Evolutionary conservation across 345 rosid species (phyloP).

Genomic region (Corchorus capsularis): DNA sequence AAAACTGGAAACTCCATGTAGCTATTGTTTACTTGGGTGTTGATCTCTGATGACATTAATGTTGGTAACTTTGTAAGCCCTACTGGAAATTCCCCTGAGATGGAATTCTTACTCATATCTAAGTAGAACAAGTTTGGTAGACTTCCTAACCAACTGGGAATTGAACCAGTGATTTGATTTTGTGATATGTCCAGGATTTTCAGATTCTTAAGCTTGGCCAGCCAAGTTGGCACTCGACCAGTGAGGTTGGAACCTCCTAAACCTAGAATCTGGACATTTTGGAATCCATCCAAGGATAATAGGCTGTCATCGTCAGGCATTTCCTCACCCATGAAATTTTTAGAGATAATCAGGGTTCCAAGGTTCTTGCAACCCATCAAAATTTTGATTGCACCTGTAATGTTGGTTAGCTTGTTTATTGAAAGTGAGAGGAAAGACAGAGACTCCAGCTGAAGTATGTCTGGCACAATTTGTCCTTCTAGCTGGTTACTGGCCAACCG

Average conservation of each 20-base stretch:
- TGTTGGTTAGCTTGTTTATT: conserved; percentile 60
- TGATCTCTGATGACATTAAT: conserved; percentile 27
- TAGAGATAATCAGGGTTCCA: conserved; percentile 65
- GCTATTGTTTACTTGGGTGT: conserved; percentile 40
- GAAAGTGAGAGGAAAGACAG: conserved; percentile 78
- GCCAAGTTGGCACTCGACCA: conserved; percentile 80
- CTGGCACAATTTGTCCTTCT: conserved; percentile 61
- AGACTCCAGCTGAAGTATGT: conserved; percentile 53
- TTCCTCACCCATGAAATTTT: conserved; percentile 54
- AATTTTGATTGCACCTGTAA: conserved; percentile 65
- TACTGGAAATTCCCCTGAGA: conserved; percentile 67
- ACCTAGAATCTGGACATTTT: conserved; percentile 63
- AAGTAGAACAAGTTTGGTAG: conserved; percentile 68
- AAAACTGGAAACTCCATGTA: conserved; percentile 84
- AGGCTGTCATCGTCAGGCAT: conserved; percentile 45
- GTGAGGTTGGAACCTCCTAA: conserved; percentile 66
- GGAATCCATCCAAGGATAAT: conserved; percentile 42
- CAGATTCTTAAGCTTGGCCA: conserved; percentile 52
- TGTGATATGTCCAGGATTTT: conserved; percentile 75
- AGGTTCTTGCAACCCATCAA: conserved; percentile 73
- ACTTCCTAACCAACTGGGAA: conserved; percentile 77
- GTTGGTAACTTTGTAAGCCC: conserved; percentile 58
- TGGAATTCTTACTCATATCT: conserved; percentile 66
- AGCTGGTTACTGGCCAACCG: conserved; percentile 77
- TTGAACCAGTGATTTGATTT: conserved; percentile 56